Conservation (phyloP, 257 asterid species). For the Solanum etuberosum region DNA sequence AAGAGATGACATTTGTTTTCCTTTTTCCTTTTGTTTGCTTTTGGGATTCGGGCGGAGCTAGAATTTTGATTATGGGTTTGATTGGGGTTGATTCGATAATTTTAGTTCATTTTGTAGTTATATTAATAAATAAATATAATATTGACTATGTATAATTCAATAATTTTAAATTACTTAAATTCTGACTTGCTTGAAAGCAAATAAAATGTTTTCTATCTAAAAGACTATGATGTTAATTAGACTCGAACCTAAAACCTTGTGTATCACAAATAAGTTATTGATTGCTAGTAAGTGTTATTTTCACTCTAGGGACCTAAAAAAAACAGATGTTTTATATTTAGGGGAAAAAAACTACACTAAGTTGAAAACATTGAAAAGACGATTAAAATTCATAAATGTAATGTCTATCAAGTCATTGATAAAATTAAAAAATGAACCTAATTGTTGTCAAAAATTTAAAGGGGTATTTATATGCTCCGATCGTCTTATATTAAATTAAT, state of each 20-base stretch:
- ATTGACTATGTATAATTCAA: neutral
- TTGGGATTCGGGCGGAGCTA: neutral
- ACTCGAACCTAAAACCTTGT: neutral
- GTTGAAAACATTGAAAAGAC: neutral
- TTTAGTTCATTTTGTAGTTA: neutral
- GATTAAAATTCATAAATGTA: neutral
- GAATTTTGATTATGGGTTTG: neutral
- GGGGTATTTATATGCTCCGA: neutral
- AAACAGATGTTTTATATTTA: neutral
- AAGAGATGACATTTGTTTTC: neutral
- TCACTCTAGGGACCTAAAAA: neutral
- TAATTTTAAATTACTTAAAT: neutral
- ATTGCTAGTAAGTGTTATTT: neutral
- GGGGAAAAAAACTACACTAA: neutral
- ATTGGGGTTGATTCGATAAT: neutral
- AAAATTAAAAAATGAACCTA: neutral
- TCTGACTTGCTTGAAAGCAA: too few relatives aligned
- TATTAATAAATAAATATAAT: neutral
- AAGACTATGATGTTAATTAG: neutral
- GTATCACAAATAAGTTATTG: neutral
- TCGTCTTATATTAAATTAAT: too few relatives aligned
- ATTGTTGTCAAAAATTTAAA: neutral
- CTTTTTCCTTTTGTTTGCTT: neutral
- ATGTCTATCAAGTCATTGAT: neutral
- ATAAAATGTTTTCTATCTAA: neutral